phyloP scores from a whole-genome alignment of 306 rosid species.

The Astragalus membranaceus region DNA sequence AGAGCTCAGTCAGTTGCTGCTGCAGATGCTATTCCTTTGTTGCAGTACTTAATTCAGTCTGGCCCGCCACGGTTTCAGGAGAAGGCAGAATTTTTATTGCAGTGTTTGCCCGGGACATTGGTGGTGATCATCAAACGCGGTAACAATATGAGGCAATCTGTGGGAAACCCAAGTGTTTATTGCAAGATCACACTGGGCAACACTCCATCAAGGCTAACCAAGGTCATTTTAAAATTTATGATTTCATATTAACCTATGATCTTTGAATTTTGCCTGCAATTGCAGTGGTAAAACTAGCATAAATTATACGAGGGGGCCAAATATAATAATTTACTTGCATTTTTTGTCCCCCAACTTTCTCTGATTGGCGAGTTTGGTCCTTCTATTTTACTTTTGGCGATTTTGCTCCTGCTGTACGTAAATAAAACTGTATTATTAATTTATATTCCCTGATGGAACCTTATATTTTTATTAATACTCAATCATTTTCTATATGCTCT shows the following conservation, averaged over 20 bases:
- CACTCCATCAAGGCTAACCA: conserved; percentile 79
- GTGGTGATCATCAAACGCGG: conserved; percentile 88
- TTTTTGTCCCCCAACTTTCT: too few relatives aligned
- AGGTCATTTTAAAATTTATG: conserved; percentile 31
- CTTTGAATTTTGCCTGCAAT: background rate
- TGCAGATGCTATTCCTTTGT: conserved; percentile 93
- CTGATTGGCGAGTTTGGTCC: too few relatives aligned
- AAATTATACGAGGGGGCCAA: too few relatives aligned
- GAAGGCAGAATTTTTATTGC: conserved; percentile 90
- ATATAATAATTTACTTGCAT: too few relatives aligned
- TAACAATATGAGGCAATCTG: conserved; percentile 96
- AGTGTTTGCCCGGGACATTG: conserved; percentile 95
- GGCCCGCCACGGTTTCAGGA: conserved; percentile 99
- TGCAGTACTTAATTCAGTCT: conserved; percentile 92
- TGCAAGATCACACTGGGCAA: conserved; percentile 92
- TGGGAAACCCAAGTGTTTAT: conserved; percentile 91
- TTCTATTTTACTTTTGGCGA: too few relatives aligned
- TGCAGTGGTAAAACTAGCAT: too few relatives aligned
- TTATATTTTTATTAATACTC: background rate
- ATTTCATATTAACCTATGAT: background rate
- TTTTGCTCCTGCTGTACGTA: background rate
- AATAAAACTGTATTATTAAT: background rate
- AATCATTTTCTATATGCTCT: background rate
- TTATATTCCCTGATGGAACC: background rate
- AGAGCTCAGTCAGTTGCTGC: conserved; percentile 97